Percentiles rank a stretch among this genome's conserved stretches.
Conservation (phyloP, 257 asterid genomes). For the Coffea eugenioides region DNA sequence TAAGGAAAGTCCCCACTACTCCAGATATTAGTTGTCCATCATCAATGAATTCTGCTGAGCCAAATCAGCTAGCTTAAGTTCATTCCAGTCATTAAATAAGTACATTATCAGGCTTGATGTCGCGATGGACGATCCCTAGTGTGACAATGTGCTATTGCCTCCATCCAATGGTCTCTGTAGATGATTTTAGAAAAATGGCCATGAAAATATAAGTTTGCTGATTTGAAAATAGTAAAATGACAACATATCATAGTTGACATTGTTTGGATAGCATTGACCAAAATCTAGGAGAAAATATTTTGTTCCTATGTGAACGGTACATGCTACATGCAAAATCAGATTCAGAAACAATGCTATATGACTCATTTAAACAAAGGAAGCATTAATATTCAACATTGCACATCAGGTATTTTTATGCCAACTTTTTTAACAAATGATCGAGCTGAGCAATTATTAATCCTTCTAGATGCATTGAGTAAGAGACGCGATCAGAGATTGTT, state of each 20-base stretch:
- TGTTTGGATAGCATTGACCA: not conserved
- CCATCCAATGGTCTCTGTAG: conserved; percentile 66
- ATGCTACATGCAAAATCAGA: not conserved
- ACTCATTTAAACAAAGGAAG: not conserved
- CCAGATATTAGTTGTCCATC: conserved; percentile 35
- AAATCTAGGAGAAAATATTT: not conserved
- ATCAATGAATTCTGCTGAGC: conserved; percentile 60
- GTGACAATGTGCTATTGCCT: conserved; percentile 80
- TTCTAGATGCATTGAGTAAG: not conserved
- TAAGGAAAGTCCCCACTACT: conserved; percentile 44
- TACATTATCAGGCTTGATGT: conserved; percentile 76
- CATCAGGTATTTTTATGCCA: not conserved
- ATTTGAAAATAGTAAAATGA: not conserved
- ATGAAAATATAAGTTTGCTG: not conserved
- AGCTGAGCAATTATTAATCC: not conserved
- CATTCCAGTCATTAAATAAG: conserved; percentile 47
- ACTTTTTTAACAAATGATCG: not conserved
- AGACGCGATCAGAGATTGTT: not conserved
- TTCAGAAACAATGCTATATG: not conserved
- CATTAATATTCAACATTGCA: too few species aligned
- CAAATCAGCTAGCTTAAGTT: conserved; percentile 74
- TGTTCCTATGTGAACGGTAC: not conserved
- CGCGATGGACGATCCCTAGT: conserved; percentile 68
- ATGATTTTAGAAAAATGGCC: not conserved
- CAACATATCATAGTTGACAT: not conserved